Conservation (phyloP, 2,329 filamentous ascomycete species). For the Cadophora luteo-olivacea region DNA sequence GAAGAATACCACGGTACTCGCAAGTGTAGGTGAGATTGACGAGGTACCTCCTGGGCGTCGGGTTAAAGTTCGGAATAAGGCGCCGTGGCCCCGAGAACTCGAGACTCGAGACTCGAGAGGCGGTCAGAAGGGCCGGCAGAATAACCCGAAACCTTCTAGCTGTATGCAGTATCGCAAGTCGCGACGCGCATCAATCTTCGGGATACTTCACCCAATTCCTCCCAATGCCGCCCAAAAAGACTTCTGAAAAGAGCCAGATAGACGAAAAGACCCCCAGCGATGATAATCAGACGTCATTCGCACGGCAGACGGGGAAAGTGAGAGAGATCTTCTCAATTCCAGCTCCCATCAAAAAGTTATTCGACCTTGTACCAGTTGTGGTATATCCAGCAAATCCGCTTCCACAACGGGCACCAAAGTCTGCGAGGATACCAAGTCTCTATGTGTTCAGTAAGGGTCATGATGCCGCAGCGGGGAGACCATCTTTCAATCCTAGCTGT, state of each 20-base stretch:
- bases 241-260: constrained; percentile 9
- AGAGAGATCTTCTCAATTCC: constrained; percentile 58
- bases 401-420: constrained; percentile 64
- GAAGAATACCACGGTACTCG: neutral
- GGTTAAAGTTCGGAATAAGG: constrained; percentile 11
- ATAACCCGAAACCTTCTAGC: constrained; percentile 12
- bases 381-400: constrained; percentile 79
- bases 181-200: constrained; percentile 11
- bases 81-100: constrained; percentile 10
- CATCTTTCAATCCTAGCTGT: constrained; percentile 91
- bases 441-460: constrained; percentile 77
- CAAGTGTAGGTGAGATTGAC: neutral
- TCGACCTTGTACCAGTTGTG: constrained; percentile 81
- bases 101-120: neutral
- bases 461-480: constrained; percentile 65
- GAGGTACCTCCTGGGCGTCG: no score
- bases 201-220: constrained; percentile 5
- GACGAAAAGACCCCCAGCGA: constrained; percentile 5
- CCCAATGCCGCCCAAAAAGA: constrained; percentile 31
- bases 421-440: constrained; percentile 60
- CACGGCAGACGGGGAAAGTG: constrained; percentile 31
- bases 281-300: constrained; percentile 27
- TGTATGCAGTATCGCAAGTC: constrained; percentile 2
- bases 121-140: neutral
- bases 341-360: constrained; percentile 78